phyloP scores from a whole-genome alignment of 768 basidiomycete genomes.

The Hysterangium stoloniferum region DNA sequence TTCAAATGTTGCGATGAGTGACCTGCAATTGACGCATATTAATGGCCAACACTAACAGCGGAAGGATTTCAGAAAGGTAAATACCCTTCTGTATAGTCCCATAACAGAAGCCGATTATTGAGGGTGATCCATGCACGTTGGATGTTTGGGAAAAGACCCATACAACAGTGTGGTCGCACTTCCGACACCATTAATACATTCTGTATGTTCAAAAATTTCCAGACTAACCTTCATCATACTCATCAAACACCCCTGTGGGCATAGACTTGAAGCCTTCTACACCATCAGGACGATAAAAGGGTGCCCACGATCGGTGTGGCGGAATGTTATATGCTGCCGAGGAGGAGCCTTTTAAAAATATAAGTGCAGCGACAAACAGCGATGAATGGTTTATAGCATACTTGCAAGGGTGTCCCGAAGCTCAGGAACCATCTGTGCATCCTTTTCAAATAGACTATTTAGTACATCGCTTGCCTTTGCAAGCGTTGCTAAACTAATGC shows the following conservation, averaged over 20 bases:
- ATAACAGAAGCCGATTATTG: slow-evolving; percentile 88
- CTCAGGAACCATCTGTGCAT: slow-evolving; percentile 69
- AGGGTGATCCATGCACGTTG: slow-evolving; percentile 94
- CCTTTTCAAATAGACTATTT: slow-evolving; percentile 62
- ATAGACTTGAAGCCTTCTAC: slow-evolving; percentile 11
- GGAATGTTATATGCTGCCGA: slow-evolving; percentile 75
- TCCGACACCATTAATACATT: neutral
- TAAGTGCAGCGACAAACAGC: neutral
- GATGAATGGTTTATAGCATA: slow-evolving; percentile 10
- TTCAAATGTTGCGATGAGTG: slow-evolving; percentile 85
- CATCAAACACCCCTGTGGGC: slow-evolving; percentile 11
- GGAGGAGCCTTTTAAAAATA: slow-evolving; percentile 44
- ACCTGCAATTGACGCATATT: slow-evolving; percentile 34
- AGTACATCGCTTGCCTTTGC: slow-evolving; percentile 61
- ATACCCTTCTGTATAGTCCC: slow-evolving; percentile 94
- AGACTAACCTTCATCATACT: slow-evolving; percentile 10
- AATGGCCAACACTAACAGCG: neutral
- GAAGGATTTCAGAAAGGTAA: slow-evolving; percentile 26
- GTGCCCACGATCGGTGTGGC: slow-evolving; percentile 25
- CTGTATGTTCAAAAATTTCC: neutral
- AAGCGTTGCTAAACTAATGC: slow-evolving; percentile 53
- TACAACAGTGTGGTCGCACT: slow-evolving; percentile 14
- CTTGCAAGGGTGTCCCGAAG: slow-evolving; percentile 52
- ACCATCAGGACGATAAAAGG: slow-evolving; percentile 10
- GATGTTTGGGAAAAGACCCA: slow-evolving; percentile 90